These are phyloP conservation scores for Pseudogymnoascus destructans DNA, from an alignment of 2,329 filamentous ascomycete species.

Conservation along the genomic window DNA sequence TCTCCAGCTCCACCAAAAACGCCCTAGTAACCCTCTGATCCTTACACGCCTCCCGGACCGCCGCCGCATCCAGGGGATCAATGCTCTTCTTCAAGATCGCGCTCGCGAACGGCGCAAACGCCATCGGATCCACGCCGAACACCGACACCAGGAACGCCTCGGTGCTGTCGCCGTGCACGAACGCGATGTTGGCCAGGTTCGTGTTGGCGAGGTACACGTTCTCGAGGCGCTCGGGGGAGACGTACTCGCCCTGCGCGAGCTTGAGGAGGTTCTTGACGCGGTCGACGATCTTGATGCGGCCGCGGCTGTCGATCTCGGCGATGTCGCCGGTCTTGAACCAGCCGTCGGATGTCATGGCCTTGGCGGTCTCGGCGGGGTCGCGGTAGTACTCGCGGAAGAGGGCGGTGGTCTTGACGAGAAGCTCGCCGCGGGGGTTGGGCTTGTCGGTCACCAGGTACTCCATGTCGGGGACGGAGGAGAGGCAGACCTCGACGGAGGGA, in stretches of 20 bases:
- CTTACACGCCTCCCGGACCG: conserved; percentile 51
- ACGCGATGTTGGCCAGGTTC: conserved; percentile 64
- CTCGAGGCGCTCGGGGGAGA: conserved; percentile 93
- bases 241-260: conserved; percentile 93
- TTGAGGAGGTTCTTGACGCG: conserved; percentile 99
- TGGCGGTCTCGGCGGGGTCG: conserved; percentile 75
- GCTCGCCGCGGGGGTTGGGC: conserved; percentile 79
- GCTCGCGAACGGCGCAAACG: conserved; percentile 69
- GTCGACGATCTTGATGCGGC: conserved; percentile 86
- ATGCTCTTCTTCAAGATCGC: conserved; percentile 61
- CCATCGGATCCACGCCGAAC: conserved; percentile 75
- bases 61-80: conserved; percentile 47
- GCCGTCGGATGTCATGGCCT: conserved; percentile 71
- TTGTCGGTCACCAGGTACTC: conserved; percentile 82
- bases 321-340: conserved; percentile 98
- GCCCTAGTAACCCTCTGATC: conserved; percentile 61
- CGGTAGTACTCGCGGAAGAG: conserved; percentile 83
- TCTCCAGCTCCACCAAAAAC: conserved; percentile 65
- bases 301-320: conserved; percentile 67
- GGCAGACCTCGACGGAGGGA: conserved; percentile 58
- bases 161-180: conserved; percentile 79
- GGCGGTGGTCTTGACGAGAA: conserved; percentile 68
- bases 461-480: conserved; percentile 83
- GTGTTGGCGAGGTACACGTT: conserved; percentile 81
- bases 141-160: conserved; percentile 74